phyloP scores from a whole-genome alignment of 2,329 filamentous ascomycete genomes.

The Cytospora piceae region DNA sequence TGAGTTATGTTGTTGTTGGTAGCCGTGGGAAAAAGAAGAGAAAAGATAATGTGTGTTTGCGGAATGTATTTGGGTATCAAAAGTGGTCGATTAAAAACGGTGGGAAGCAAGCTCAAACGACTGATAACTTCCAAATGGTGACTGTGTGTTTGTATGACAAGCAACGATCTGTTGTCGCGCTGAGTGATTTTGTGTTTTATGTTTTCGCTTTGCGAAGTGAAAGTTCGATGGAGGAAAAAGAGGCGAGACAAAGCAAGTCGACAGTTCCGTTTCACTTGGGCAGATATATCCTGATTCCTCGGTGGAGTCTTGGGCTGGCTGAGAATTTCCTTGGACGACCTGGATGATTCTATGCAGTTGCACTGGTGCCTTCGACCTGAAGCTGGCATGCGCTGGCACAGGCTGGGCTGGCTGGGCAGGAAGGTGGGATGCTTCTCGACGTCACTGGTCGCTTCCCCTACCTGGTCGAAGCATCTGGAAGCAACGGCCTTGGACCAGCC shows the following conservation, averaged over 20 bases:
- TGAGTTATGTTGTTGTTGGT: constrained; percentile 38
- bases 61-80: constrained; percentile 18
- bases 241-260: not conserved
- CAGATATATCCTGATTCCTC: constrained; percentile 25
- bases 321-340: constrained; percentile 15
- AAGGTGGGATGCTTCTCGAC: constrained; percentile 24
- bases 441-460: constrained; percentile 23
- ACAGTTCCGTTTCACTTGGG: not conserved
- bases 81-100: not conserved
- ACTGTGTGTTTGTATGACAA: not conserved
- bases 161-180: constrained; percentile 25
- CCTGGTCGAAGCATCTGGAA: constrained; percentile 25
- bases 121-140: not conserved
- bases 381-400: constrained; percentile 24
- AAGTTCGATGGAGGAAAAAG: constrained; percentile 1
- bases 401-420: not conserved
- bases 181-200: constrained; percentile 1
- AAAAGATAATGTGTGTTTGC: constrained; percentile 14
- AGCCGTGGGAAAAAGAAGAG: not conserved
- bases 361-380: constrained; percentile 17
- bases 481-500: constrained; percentile 6
- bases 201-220: constrained; percentile 10
- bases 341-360: constrained; percentile 14
- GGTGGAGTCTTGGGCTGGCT: constrained; percentile 23
- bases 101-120: constrained; percentile 13